Percentiles rank a stretch among this genome's conserved stretches.
Evolutionary conservation across 805 yeast genomes (phyloP).

Genomic region (Brettanomyces anomalus): DNA sequence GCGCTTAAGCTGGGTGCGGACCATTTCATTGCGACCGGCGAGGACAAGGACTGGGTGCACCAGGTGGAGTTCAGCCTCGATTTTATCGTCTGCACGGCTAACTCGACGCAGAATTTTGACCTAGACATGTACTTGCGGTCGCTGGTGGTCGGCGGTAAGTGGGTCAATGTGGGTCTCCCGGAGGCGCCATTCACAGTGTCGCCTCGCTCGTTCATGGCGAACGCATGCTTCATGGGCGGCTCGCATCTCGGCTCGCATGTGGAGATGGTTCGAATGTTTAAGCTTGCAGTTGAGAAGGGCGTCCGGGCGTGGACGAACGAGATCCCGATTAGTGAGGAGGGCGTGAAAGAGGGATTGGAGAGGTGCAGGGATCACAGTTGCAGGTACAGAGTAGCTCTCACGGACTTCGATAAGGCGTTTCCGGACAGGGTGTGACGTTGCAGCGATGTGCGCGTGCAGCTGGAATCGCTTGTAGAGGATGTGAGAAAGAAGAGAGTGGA

Average conservation of each 20-base stretch:
- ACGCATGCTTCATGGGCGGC: constrained; percentile 45
- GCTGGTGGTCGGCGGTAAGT: constrained; percentile 49
- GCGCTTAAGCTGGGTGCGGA: constrained; percentile 49
- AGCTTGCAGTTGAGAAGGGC: constrained; percentile 49
- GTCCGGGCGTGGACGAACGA: constrained; percentile 58
- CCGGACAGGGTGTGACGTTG: not conserved
- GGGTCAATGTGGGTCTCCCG: constrained; percentile 64
- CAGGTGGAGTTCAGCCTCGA: constrained; percentile 31
- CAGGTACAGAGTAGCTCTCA: constrained; percentile 55
- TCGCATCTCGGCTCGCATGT: constrained; percentile 53
- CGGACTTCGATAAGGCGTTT: constrained; percentile 43
- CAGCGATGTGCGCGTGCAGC: no score
- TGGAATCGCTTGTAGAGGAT: no score
- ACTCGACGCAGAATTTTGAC: constrained; percentile 40
- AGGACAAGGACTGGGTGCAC: constrained; percentile 25
- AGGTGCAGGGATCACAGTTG: constrained; percentile 48
- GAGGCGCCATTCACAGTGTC: constrained; percentile 33
- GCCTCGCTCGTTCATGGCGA: constrained; percentile 32
- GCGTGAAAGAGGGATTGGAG: constrained; percentile 46
- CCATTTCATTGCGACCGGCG: constrained; percentile 42
- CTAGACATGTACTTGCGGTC: constrained; percentile 37
- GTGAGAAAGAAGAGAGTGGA: no score
- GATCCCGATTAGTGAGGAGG: constrained; percentile 42
- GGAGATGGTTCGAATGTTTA: constrained; percentile 60
- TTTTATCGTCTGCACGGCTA: constrained; percentile 44